phyloP scores from a whole-genome alignment of 2,329 filamentous ascomycete genomes.

The Pseudofabraea citricarpa region DNA sequence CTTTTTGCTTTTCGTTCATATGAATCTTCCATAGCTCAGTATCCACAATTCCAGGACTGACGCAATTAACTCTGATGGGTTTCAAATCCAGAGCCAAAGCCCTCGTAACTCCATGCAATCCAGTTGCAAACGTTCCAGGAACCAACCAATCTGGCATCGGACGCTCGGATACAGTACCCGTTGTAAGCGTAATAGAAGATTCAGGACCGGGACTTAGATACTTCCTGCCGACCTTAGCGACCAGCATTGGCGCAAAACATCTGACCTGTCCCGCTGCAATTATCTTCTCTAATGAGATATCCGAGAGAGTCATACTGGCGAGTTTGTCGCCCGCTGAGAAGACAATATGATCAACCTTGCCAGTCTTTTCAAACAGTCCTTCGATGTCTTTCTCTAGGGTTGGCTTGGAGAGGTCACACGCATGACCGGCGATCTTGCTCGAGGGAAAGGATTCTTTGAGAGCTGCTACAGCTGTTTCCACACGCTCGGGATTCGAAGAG shows the following conservation, averaged over 20 bases:
- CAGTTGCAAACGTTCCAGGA: slow-evolving; percentile 40
- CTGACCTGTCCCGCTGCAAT: slow-evolving; percentile 5
- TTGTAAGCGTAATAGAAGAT: slow-evolving; percentile 3
- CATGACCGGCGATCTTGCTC: slow-evolving; percentile 8
- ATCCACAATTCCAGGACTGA: slow-evolving; percentile 47
- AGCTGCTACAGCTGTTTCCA: slow-evolving; percentile 39
- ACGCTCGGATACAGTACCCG: background rate
- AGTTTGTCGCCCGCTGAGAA: slow-evolving; percentile 10
- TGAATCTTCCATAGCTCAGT: slow-evolving; percentile 40
- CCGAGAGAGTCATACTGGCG: background rate
- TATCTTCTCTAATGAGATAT: slow-evolving; percentile 4
- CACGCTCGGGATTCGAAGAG: slow-evolving; percentile 26
- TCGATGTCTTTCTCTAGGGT: slow-evolving; percentile 29
- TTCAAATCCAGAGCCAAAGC: slow-evolving; percentile 56
- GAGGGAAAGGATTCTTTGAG: slow-evolving; percentile 6
- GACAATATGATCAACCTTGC: slow-evolving; percentile 16
- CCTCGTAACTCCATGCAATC: slow-evolving; percentile 44
- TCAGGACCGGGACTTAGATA: background rate
- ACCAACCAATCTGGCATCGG: slow-evolving; percentile 35
- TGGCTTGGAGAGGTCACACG: slow-evolving; percentile 5
- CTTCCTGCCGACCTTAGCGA: slow-evolving; percentile 4
- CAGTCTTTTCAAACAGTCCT: slow-evolving; percentile 33
- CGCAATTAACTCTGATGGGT: slow-evolving; percentile 56
- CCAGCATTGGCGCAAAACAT: slow-evolving; percentile 5
- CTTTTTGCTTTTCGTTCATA: slow-evolving; percentile 17